Evolutionary conservation across 2,329 filamentous ascomycete species (phyloP).

Genomic region (Penicillium brevicompactum): DNA sequence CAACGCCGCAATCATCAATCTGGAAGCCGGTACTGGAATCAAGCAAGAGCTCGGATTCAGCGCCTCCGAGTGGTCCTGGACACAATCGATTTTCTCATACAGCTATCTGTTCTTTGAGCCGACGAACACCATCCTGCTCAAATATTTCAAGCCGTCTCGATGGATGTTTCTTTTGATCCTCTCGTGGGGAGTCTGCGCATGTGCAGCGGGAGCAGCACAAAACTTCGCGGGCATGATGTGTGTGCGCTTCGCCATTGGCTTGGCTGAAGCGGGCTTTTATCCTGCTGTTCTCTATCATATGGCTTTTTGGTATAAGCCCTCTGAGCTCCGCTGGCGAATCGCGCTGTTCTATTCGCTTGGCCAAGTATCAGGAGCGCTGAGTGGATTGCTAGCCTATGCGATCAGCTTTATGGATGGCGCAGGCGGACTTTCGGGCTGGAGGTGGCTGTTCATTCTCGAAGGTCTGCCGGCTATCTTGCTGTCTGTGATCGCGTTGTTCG

Average conservation of each 20-base stretch:
- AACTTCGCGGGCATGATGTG: conserved; percentile 43
- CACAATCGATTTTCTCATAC: conserved; percentile 45
- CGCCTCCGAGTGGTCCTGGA: conserved; percentile 43
- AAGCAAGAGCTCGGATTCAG: conserved; percentile 40
- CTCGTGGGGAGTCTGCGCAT: conserved; percentile 41
- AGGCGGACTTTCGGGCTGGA: conserved; percentile 38
- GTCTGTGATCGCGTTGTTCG: conserved; percentile 31
- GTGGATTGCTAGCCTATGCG: conserved; percentile 40
- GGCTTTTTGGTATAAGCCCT: conserved; percentile 44
- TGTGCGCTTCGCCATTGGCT: conserved; percentile 41
- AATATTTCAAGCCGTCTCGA: conserved; percentile 35
- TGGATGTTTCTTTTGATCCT: conserved; percentile 42
- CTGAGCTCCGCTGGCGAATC: conserved; percentile 40
- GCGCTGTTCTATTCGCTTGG: conserved; percentile 42
- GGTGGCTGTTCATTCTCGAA: conserved; percentile 44
- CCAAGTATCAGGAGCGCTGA: conserved; percentile 35
- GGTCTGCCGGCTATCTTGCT: conserved; percentile 37
- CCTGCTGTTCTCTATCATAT: conserved; percentile 41
- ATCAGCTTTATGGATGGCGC: conserved; percentile 42
- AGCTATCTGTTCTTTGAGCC: conserved; percentile 45
- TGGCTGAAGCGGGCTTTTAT: conserved; percentile 42
- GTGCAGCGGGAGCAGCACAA: conserved; percentile 37
- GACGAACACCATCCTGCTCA: conserved; percentile 42
- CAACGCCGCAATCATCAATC: conserved; percentile 46
- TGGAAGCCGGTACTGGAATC: conserved; percentile 43